Percentiles rank a stretch among this genome's conserved stretches.
Evolutionary conservation across 2,329 filamentous ascomycete genomes (phyloP).

Genomic region (Phaeosphaeria sp.): DNA sequence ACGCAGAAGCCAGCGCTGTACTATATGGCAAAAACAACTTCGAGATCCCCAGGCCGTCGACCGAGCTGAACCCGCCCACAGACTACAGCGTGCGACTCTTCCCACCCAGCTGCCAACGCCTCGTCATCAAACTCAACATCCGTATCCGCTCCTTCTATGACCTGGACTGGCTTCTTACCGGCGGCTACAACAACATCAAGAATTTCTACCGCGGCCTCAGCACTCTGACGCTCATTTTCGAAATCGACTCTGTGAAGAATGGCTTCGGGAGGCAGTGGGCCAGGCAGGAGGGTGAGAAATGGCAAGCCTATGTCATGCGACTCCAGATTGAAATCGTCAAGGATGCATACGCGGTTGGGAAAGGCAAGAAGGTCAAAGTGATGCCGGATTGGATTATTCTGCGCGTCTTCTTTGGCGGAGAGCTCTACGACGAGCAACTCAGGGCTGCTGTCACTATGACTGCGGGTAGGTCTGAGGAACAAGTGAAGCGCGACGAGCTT

Average conservation of each 20-base stretch:
- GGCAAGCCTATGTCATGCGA: constrained; percentile 25
- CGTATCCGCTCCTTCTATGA: constrained; percentile 28
- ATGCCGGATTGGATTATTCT: constrained; percentile 34
- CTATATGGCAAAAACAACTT: constrained; percentile 52
- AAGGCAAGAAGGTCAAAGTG: constrained; percentile 4
- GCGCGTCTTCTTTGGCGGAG: constrained; percentile 31
- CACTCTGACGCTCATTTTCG: constrained; percentile 28
- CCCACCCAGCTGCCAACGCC: constrained; percentile 17
- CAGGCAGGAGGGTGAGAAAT: constrained; percentile 22
- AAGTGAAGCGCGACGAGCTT: constrained; percentile 12
- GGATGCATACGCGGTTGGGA: constrained; percentile 15
- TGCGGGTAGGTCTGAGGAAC: neutral
- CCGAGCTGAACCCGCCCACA: constrained; percentile 24
- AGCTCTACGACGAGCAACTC: constrained; percentile 16
- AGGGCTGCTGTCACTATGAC: neutral
- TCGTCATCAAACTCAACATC: constrained; percentile 29
- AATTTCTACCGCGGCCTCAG: constrained; percentile 28
- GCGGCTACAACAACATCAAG: constrained; percentile 25
- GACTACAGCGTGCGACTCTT: constrained; percentile 34
- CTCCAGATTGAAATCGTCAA: constrained; percentile 12
- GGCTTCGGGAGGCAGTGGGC: constrained; percentile 22
- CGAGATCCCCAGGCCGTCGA: constrained; percentile 28
- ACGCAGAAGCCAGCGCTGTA: constrained; percentile 49
- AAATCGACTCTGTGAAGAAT: constrained; percentile 19
- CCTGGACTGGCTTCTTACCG: constrained; percentile 25